Evolutionary conservation across 106 monocot genomes (phyloP), one percentile per base, ranked within the genome.

Genomic region (Agapanthus africanus): DNA sequence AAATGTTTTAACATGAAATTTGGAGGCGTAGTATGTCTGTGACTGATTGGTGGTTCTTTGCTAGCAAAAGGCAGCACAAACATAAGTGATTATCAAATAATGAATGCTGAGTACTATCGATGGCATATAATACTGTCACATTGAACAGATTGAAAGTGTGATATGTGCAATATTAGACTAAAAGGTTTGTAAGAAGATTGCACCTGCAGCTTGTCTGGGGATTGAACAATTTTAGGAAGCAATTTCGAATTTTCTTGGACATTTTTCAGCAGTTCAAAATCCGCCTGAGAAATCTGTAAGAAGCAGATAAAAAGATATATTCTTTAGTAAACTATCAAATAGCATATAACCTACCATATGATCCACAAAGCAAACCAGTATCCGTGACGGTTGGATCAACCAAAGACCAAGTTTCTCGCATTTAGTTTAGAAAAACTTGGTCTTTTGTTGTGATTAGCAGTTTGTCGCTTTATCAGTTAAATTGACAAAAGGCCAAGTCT

Each of bases 181-280:
- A n/a, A n/a, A n/a, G n/a, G n/a, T n/a, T n/a, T n/a, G n/a, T n/a
- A n/a, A 47, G 46, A 16, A 74, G 23, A 37, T 31, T 21, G 0
- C 23, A 93, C 92, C 85, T 88, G 92, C 33, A 93, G 57, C 62
- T 83, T 93, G 25, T 82, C 92, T 30, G 92, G 92, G 27, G 92
- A 93, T 33, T 88, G 82, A 76, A 93, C 92, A 65, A 93, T 73
- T 70, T 83, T 83, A 71, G 85, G 70, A 32, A 64, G 47, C 71
- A 88, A 70, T 34, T 80, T 79, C 16, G 83, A 74, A 67, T 83
- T 88, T 67, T 88, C 85, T 83, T 85, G 80, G 0, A 69, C 78
- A 65, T 66, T 69, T 74, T 83, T 80, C 52, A 82, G 37, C 62
- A 93, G 70, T 41, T 79, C 80, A 65, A 93, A 93, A 76, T 92